Evolutionary conservation across 2,329 filamentous ascomycete species (phyloP).

Genomic region (Pseudogymnoascus verrucosus): DNA sequence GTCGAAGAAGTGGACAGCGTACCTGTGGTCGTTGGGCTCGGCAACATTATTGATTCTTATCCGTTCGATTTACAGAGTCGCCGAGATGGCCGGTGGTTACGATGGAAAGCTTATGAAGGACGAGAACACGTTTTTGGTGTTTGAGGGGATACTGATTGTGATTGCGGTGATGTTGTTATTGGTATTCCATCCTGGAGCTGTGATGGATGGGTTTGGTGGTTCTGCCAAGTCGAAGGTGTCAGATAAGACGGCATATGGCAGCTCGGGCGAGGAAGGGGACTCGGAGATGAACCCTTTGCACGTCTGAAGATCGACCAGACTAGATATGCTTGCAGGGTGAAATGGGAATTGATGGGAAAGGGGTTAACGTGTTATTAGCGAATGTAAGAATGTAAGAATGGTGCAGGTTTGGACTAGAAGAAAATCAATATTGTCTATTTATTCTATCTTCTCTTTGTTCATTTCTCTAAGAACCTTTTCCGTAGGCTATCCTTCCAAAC

Average conservation of each 20-base stretch:
- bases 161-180: constrained; percentile 39
- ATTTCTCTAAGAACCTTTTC: neutral
- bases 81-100: constrained; percentile 59
- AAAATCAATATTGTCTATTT: neutral
- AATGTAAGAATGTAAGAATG: neutral
- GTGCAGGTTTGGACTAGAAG: neutral
- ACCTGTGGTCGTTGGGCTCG: constrained; percentile 26
- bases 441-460: neutral
- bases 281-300: neutral
- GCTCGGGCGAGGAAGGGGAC: neutral
- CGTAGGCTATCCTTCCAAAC: neutral
- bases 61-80: constrained; percentile 57
- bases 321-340: neutral
- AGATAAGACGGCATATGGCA: neutral
- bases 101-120: constrained; percentile 47
- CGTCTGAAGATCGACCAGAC: neutral
- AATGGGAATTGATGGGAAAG: neutral
- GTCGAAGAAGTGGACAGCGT: neutral
- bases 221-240: constrained; percentile 9
- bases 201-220: neutral
- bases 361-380: neutral
- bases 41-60: constrained; percentile 57
- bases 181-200: constrained; percentile 34
- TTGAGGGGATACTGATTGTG: constrained; percentile 48
- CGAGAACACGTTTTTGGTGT: constrained; percentile 47